These are phyloP conservation scores for Pestalotiopsis sp. DNA, from an alignment of 2,329 filamentous ascomycete genomes.

Conservation along the genomic window DNA sequence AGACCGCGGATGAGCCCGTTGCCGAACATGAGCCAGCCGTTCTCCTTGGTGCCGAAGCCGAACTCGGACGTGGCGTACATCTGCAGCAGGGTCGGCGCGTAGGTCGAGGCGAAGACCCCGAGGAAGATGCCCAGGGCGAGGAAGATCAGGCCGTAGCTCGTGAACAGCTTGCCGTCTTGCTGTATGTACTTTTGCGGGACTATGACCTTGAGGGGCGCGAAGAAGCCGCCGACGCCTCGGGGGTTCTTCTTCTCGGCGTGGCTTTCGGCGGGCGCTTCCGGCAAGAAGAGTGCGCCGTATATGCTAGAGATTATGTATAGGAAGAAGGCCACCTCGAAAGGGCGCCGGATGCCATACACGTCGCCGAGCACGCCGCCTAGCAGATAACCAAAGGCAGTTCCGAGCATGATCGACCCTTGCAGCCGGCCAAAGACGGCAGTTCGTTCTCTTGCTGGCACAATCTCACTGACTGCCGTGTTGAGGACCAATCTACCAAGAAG, in stretches of 20 bases:
- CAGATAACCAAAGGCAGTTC: constrained; percentile 65
- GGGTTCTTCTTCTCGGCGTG: constrained; percentile 21
- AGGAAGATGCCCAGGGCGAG: constrained; percentile 69
- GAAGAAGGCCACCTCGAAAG: constrained; percentile 66
- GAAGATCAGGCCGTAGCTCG: constrained; percentile 65
- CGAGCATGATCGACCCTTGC: constrained; percentile 70
- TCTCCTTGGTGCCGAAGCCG: constrained; percentile 56
- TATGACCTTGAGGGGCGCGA: constrained; percentile 66
- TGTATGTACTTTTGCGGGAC: constrained; percentile 58
- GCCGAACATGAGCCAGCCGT: constrained; percentile 59
- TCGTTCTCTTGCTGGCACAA: constrained; percentile 60
- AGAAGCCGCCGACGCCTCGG: constrained; percentile 54
- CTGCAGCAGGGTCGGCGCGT: constrained; percentile 64
- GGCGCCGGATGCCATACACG: constrained; percentile 62
- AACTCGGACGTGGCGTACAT: constrained; percentile 60
- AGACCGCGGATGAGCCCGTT: constrained; percentile 57
- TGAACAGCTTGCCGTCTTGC: constrained; percentile 50
- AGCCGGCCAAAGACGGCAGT: constrained; percentile 67
- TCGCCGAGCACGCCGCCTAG: constrained; percentile 68
- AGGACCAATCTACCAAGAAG: constrained; percentile 49
- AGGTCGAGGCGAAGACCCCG: constrained; percentile 70
- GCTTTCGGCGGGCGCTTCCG: constrained; percentile 31
- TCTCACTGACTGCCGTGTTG: constrained; percentile 70
- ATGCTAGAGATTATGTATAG: constrained; percentile 52
- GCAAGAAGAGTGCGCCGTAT: constrained; percentile 45